Percentiles rank a stretch among this genome's conserved stretches.
Evolutionary conservation across 2,329 filamentous ascomycete genomes (phyloP).

Genomic region (Fragosphaeria purpurea): DNA sequence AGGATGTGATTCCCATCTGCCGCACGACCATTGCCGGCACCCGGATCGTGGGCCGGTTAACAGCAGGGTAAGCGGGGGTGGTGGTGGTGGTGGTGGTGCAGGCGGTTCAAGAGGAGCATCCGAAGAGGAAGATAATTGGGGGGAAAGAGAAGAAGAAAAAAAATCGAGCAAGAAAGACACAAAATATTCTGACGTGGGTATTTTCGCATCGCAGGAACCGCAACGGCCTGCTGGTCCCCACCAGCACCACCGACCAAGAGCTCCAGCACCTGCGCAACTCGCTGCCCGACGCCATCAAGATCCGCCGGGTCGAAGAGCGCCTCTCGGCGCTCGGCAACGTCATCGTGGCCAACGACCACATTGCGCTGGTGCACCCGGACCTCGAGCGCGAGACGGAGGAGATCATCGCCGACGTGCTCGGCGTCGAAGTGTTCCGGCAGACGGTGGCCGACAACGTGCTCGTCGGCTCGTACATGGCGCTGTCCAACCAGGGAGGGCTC

Average conservation of each 20-base stretch:
- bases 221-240: constrained; percentile 92
- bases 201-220: constrained; percentile 55
- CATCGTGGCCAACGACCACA: constrained; percentile 93
- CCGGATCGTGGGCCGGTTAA: constrained; percentile 89
- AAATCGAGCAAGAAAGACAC: too few relatives aligned
- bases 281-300: constrained; percentile 82
- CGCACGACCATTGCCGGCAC: constrained; percentile 95
- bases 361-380: constrained; percentile 91
- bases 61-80: constrained; percentile 58
- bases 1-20: constrained; percentile 94
- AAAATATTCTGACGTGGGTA: too few relatives aligned
- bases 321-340: constrained; percentile 94
- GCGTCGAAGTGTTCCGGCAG: constrained; percentile 84
- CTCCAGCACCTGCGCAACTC: constrained; percentile 94
- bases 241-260: constrained; percentile 94
- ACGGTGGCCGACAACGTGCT: constrained; percentile 96
- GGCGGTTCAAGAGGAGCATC: too few relatives aligned
- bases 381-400: constrained; percentile 97
- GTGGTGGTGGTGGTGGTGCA: too few relatives aligned
- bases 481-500: constrained; percentile 92
- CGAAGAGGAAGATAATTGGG: too few relatives aligned
- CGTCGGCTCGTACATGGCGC: constrained; percentile 90
- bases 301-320: constrained; percentile 95
- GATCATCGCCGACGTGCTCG: constrained; percentile 89
- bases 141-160: too few relatives aligned